Evolutionary conservation across 1,284 basidiomycete genomes (phyloP), one percentile per base, ranked within the genome.

Genomic region (Puccinia polysora): DNA sequence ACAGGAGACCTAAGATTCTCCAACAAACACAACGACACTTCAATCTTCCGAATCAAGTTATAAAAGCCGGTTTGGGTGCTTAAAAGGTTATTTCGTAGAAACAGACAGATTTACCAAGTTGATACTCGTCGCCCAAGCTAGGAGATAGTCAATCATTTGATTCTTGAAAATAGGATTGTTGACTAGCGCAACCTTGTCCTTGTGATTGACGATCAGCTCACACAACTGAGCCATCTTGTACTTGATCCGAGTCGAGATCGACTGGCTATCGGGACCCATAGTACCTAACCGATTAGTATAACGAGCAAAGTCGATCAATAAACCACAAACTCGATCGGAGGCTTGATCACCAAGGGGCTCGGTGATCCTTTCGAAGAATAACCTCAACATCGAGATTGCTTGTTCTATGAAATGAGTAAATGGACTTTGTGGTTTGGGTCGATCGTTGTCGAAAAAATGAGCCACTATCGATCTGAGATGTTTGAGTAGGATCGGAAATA

Each of bases 181-280:
- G 8, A 64, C 20, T 72, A 89, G 80, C 0, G 84, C 83, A 28
- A 89, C 80, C 10, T 84, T 82, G 68, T 88, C 87, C 0, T 83
- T 82, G 30, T 86, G 85, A 49, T 83, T 82, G 76, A 87, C 86
- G 4, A 88, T 84, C 40, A 83, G 83, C 74, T 90, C 89, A 75
- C 86, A 86, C 53, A 93, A 83, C 47, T 82, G 80, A 76, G 89
- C 91, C 77, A 89, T 91, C 79, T 87, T 89, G 78, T 85, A 83
- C 78, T 88, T 88, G 76, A 89, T 83, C 5, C 89, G 85, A 30
- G 45, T 71, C 20, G 68, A 47, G 10, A 71, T 53, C 2, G 56
- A 32, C 23, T 55, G 34, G 45, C 20, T 30, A 20, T 63, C 60
- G n/a, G 60, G 30, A 30, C 40, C 40, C 20, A 50, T 12, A 63